phyloP scores from a whole-genome alignment of 331 rosid species.

The Rhamnella rubrinervis region DNA sequence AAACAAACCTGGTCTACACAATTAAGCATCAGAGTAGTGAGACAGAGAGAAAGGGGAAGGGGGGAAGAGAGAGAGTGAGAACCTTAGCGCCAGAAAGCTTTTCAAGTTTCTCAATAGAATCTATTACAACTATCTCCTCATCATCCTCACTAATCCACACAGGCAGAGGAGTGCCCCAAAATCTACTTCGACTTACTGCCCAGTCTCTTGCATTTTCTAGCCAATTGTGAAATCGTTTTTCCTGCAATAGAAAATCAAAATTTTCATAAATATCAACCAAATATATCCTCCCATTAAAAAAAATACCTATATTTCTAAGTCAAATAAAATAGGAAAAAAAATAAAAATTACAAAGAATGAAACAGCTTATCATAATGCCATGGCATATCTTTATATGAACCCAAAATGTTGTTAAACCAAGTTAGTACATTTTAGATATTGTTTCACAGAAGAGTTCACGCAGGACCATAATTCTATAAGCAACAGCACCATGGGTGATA shows the following conservation, averaged over 20 bases:
- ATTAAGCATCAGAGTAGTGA: neutral
- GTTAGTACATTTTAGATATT: too few relatives aligned
- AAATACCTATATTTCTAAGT: too few relatives aligned
- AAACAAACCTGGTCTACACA: neutral
- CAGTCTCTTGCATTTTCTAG: constrained; percentile 99
- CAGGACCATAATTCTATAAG: too few relatives aligned
- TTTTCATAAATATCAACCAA: neutral
- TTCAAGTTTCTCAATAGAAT: constrained; percentile 87
- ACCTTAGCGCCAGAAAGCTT: constrained; percentile 87
- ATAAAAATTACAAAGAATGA: too few relatives aligned
- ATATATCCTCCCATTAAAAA: neutral
- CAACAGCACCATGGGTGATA: too few relatives aligned
- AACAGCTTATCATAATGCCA: too few relatives aligned
- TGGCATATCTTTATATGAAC: too few relatives aligned
- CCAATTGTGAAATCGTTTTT: constrained; percentile 97
- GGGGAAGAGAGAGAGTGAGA: constrained; percentile 13
- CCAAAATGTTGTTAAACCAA: too few relatives aligned
- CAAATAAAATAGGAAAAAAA: too few relatives aligned
- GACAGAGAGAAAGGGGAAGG: neutral
- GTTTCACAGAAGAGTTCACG: too few relatives aligned
- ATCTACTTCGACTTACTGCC: constrained; percentile 99
- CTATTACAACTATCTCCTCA: constrained; percentile 68
- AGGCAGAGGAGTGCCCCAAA: constrained; percentile 99
- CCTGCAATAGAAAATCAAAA: constrained; percentile 44
- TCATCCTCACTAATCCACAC: constrained; percentile 95